Conservation (phyloP, 495 filamentous ascomycete genomes). For the Saxophila tyrrhenica region DNA sequence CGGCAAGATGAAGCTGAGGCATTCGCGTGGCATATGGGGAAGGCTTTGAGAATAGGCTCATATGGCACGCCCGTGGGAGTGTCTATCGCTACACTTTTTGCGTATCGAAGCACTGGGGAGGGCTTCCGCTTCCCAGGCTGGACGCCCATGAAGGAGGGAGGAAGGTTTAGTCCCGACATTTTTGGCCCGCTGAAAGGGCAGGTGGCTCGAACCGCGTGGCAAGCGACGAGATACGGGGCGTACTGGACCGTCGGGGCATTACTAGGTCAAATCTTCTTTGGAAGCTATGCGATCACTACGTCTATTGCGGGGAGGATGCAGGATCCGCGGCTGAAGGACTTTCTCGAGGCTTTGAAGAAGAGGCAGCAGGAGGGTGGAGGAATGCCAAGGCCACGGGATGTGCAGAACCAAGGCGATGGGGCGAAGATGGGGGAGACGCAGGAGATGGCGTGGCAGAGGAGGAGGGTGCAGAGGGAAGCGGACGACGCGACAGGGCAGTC, state of each 20-base stretch:
- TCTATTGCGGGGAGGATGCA: constrained; percentile 1
- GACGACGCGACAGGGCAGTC: background rate
- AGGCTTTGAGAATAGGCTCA: constrained; percentile 3
- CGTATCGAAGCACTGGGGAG: constrained; percentile 2
- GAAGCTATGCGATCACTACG: constrained; percentile 8
- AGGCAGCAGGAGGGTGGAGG: background rate
- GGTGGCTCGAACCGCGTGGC: constrained; percentile 18
- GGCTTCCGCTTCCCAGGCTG: constrained; percentile 20
- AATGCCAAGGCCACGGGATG: background rate
- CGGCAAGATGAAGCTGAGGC: constrained; percentile 20
- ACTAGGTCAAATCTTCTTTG: constrained; percentile 16
- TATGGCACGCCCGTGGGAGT: constrained; percentile 15
- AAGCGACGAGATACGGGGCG: background rate
- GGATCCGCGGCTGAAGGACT: constrained; percentile 23
- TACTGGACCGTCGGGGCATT: constrained; percentile 14
- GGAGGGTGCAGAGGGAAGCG: constrained; percentile 2
- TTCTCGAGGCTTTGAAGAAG: constrained; percentile 15
- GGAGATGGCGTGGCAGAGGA: constrained; percentile 20
- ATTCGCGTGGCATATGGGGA: constrained; percentile 14
- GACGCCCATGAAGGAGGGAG: constrained; percentile 16
- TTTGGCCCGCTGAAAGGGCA: constrained; percentile 17
- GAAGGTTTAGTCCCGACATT: constrained; percentile 10
- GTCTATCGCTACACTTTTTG: constrained; percentile 1
- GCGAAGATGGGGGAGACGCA: constrained; percentile 9
- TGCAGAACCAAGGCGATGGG: constrained; percentile 2